Base-by-base conservation (phyloP, 2,329 filamentous ascomycete genomes). In the Xylariaceae sp. region DNA sequence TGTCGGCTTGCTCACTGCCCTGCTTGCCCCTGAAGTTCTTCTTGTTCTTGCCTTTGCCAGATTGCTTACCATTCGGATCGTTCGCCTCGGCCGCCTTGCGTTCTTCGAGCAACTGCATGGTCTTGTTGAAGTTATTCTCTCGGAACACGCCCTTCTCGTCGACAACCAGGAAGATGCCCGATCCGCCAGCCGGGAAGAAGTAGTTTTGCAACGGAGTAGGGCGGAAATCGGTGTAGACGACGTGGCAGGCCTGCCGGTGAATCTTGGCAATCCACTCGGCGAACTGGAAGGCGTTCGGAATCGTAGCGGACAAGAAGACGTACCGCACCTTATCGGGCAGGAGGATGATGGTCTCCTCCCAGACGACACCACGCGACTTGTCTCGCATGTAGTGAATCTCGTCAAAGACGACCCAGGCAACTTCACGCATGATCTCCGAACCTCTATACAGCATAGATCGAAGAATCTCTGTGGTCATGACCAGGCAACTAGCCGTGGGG, bases 391-490 rank as follows among this genome's bases (percentile, higher is more conserved):
- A 98, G 65, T 98, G 92, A 47, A 98, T 94, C 64, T 98, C 92
- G 64, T 98, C 92, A 54, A 98, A 98, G 2, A 98, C 73, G 2
- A 98, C 94, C 92, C 92, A 98, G 11, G 85, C 89, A 2, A 98
- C 94, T 68, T 98, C 92, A 51, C 92, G 88, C 90, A 98, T 98
- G 50, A 98, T 97, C 68, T 98, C 92, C 0, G 92, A 97, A 44
- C 92, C 92, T 52, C 92, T 79, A 64, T 98, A 98, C 66, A 98
- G 63, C 92, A 98, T 98, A 13, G 90, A 97, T 34, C 92, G 84
- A 59, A 98, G 66, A 88, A 98, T 98, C 69, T 98, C 92, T 1
- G 92, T 98, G 1, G 92, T 98, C 92, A 98, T 98, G 56, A 98
- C 92, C 42, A 98, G 71, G 62, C 92, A 98, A 44, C 89, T 97